Conservation (phyloP, 1,284 basidiomycete species). For the Tausonia pullulans region DNA sequence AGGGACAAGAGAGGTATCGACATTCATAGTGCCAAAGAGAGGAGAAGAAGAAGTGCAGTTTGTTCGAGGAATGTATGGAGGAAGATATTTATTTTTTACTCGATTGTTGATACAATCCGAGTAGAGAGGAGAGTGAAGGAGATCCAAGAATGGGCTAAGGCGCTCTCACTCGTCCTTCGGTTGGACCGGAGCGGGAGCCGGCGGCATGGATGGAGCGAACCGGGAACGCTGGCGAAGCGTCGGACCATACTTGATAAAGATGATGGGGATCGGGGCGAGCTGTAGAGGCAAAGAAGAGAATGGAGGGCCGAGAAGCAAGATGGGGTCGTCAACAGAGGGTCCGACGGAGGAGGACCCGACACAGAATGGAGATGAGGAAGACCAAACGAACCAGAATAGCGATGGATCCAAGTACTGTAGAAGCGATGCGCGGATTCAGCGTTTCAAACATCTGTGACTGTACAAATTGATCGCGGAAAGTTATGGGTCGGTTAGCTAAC, state of each 20-base stretch:
- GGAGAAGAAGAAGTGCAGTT: too few species aligned
- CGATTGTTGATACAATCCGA: too few species aligned
- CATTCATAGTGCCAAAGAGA: too few species aligned
- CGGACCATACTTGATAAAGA: slow-evolving; percentile 37
- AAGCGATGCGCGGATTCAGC: slow-evolving; percentile 38
- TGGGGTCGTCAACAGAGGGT: too few species aligned
- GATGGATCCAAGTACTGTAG: slow-evolving; percentile 33
- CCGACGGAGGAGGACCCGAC: slow-evolving; percentile 3
- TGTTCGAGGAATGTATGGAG: too few species aligned
- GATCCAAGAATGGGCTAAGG: too few species aligned
- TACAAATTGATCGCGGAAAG: slow-evolving; percentile 18
- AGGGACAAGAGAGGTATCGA: too few species aligned
- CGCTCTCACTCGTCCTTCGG: too few species aligned
- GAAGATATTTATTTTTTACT: too few species aligned
- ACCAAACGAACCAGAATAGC: slow-evolving; percentile 28
- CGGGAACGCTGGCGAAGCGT: slow-evolving; percentile 36
- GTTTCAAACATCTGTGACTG: slow-evolving; percentile 16
- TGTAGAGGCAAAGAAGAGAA: slow-evolving; percentile 6
- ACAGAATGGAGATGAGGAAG: not conserved
- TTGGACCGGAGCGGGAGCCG: too few species aligned
- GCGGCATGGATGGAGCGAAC: slow-evolving; percentile 24
- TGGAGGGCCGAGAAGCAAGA: too few species aligned
- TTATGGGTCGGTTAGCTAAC: slow-evolving; percentile 30
- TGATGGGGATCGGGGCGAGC: slow-evolving; percentile 34
- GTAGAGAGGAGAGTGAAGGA: too few species aligned